A percentile compares a stretch with the other conserved stretches of the same genome.
Evolutionary conservation across 2,329 filamentous ascomycete species (phyloP).

Genomic region (Capronia epimyces): DNA sequence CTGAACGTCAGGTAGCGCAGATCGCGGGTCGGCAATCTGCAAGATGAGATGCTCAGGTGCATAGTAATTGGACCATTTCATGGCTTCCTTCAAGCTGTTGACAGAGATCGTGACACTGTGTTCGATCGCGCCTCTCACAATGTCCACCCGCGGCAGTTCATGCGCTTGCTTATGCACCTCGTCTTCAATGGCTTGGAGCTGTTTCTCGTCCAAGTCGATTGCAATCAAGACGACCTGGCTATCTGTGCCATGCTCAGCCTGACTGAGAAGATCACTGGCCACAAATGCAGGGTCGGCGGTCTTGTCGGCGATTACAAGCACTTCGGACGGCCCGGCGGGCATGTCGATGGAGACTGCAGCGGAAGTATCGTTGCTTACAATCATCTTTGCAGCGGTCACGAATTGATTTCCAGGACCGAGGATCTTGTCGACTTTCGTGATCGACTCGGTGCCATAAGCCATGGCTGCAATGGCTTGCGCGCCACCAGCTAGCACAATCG

Average conservation of each 20-base stretch:
- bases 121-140: conserved; percentile 80
- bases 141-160: conserved; percentile 82
- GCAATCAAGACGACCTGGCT: conserved; percentile 91
- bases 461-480: conserved; percentile 94
- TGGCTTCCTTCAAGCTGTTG: conserved; percentile 63
- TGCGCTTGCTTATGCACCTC: conserved; percentile 83
- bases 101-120: conserved; percentile 87
- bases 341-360: conserved; percentile 96
- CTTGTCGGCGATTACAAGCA: conserved; percentile 89
- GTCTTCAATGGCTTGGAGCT: conserved; percentile 79
- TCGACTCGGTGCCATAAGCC: conserved; percentile 92
- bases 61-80: conserved; percentile 84
- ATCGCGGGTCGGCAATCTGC: conserved; percentile 72
- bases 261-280: conserved; percentile 86
- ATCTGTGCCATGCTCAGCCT: conserved; percentile 95
- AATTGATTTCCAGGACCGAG: conserved; percentile 97
- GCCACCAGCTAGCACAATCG: conserved; percentile 90
- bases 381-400: conserved; percentile 97
- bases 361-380: conserved; percentile 93
- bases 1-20: conserved; percentile 70
- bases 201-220: conserved; percentile 66
- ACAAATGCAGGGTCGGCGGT: conserved; percentile 89
- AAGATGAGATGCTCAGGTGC: conserved; percentile 95
- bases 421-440: conserved; percentile 98
- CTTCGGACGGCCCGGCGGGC: conserved; percentile 93